A percentile compares a stretch with the other conserved stretches of the same genome.
These are phyloP conservation scores for Verticillium isaacii DNA, from an alignment of 2,329 filamentous ascomycete species.

Conservation along the genomic window DNA sequence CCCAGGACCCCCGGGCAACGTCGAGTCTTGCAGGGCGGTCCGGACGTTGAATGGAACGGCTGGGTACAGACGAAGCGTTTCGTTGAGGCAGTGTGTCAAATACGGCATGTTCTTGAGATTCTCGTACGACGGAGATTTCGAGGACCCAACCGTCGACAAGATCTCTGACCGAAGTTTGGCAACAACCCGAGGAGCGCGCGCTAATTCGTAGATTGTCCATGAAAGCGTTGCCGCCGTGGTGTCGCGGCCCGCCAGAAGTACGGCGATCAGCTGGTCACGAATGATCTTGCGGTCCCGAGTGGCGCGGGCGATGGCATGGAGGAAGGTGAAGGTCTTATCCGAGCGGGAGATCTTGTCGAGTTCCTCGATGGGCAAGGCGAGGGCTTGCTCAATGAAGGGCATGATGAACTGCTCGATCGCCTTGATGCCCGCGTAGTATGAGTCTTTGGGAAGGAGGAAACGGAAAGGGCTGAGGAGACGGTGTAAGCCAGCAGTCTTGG, in stretches of 20 bases:
- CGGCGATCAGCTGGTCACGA: conserved; percentile 70
- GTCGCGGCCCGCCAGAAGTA: conserved; percentile 58
- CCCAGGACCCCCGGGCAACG: conserved; percentile 48
- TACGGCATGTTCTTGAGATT: conserved; percentile 63
- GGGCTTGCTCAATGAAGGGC: conserved; percentile 62
- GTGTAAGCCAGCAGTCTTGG: neutral
- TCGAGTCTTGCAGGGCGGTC: conserved; percentile 66
- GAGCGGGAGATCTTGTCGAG: conserved; percentile 65
- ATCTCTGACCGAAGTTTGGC: conserved; percentile 35
- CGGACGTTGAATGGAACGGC: conserved; percentile 77
- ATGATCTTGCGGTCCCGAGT: conserved; percentile 60
- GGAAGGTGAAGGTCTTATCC: conserved; percentile 65
- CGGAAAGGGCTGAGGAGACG: conserved; percentile 49
- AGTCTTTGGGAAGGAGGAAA: conserved; percentile 49
- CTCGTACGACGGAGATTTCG: conserved; percentile 17
- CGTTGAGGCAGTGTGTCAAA: conserved; percentile 67
- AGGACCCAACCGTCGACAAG: conserved; percentile 43
- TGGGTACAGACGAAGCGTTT: conserved; percentile 74
- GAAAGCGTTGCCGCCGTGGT: conserved; percentile 46
- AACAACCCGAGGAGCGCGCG: conserved; percentile 33
- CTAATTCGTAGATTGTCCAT: conserved; percentile 40
- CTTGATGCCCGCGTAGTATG: conserved; percentile 59
- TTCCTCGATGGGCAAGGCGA: conserved; percentile 58
- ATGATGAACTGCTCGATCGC: conserved; percentile 65
- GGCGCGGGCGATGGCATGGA: conserved; percentile 69